Percentiles rank a stretch among this genome's conserved stretches.
phyloP scores from a whole-genome alignment of 805 yeast genomes.

The Yarrowia sp. region DNA sequence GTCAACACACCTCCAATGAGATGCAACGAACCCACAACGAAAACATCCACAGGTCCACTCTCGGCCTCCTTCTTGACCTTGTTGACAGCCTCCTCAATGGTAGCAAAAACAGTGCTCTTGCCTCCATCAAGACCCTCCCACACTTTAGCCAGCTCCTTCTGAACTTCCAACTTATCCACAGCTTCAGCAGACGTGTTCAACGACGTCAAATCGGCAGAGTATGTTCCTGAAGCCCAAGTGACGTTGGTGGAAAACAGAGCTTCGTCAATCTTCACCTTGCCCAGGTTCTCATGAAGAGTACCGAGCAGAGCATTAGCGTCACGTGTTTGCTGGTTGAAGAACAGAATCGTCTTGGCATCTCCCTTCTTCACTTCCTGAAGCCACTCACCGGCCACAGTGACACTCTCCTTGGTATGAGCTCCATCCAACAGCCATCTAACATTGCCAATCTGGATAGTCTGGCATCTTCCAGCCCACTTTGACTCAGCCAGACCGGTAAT shows the following conservation, averaged over 20 bases:
- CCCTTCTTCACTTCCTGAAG: slow-evolving; percentile 42
- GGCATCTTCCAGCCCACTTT: slow-evolving; percentile 96
- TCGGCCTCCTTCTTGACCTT: slow-evolving; percentile 47
- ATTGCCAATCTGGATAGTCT: slow-evolving; percentile 51
- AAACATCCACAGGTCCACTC: slow-evolving; percentile 55
- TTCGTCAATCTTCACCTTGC: slow-evolving; percentile 55
- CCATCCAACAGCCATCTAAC: slow-evolving; percentile 90
- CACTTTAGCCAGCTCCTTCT: slow-evolving; percentile 63
- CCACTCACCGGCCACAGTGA: slow-evolving; percentile 82
- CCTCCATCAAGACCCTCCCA: slow-evolving; percentile 58
- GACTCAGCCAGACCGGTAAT: slow-evolving; percentile 61
- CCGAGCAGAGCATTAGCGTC: slow-evolving; percentile 68
- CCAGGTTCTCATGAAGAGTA: slow-evolving; percentile 44
- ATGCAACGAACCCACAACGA: slow-evolving; percentile 92
- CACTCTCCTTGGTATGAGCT: slow-evolving; percentile 90
- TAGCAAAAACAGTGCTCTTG: slow-evolving; percentile 53
- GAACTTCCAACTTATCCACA: slow-evolving; percentile 79
- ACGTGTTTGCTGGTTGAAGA: slow-evolving; percentile 94
- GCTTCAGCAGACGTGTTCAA: slow-evolving; percentile 76
- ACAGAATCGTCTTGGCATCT: slow-evolving; percentile 46
- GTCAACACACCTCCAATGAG: slow-evolving; percentile 91
- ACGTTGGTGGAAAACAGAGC: slow-evolving; percentile 87
- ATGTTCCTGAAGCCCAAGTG: slow-evolving; percentile 82
- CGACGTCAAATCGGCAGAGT: slow-evolving; percentile 73
- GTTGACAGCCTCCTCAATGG: slow-evolving; percentile 70